Base-by-base conservation (phyloP, 2,329 filamentous ascomycete genomes). In the Sporothrix luriei region DNA sequence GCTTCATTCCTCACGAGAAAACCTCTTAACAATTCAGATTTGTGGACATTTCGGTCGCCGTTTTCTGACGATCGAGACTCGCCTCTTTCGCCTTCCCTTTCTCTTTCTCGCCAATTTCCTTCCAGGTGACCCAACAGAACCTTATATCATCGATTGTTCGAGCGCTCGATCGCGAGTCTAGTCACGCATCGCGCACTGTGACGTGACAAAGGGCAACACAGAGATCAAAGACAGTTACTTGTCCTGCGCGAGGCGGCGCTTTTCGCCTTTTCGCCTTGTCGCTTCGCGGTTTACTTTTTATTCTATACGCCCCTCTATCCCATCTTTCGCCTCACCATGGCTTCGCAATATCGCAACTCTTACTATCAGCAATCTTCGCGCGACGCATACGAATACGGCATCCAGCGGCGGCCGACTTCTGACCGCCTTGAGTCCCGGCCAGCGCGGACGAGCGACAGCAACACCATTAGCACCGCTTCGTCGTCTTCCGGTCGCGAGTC, bases 401-500 rank as follows among this genome's bases (percentile, higher is more conserved):
- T 80, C 29, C 77, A 79, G 74, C 78, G 78, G 70, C 74, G 76
- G 71, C 75, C 77, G 49, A 80, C 78, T 16, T 73, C 67, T 62
- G 76, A 79, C 72, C 81, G 81, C 75, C 80, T 81, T 75, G 81
- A 83, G 75, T 82, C 84, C 74, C 84, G 85, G 74, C 79, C 80
- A 77, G 84, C 84, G 72, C 85, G 92, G 78, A 90, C 91, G 74
- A 97, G 93, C 83, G 92, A 97, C 81, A 93, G 93, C 78, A 97
- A 92, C 73, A 90, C 93, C 79, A 94, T 91, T 85, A 97, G 93
- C 74, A 90, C 89, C 79, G 89, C 89, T 81, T 94, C 91, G 81
- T 85, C 87, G 73, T 90, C 89, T 67, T 91, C 88, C 65, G 90
- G 90, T 75, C 86, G 89, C 77, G 90, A 94, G 79, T 94, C 91